Evolutionary conservation across 2,329 filamentous ascomycete species (phyloP), one percentile per base, ranked within the genome.

Genomic region (Penicillium psychrosexuale): DNA sequence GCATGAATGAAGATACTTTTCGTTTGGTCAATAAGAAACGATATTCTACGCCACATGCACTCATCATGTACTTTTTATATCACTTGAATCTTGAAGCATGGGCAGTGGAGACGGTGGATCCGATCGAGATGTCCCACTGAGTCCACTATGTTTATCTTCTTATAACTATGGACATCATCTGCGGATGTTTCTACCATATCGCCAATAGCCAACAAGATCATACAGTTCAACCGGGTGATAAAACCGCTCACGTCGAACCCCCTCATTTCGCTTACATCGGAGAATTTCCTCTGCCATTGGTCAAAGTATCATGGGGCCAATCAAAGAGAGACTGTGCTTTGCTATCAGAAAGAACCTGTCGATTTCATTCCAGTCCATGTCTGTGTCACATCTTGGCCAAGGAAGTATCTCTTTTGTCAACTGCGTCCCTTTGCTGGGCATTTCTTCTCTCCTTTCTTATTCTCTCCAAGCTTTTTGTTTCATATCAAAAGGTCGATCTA

Each of bases 191-290:
- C 3, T 11, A 22, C n/a, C 1, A 28, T 44, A 31, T 15, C 19
- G 15, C 24, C 3, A n/a, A n/a, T 11, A 6, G 22, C 13, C 5
- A 19, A 19, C 28, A 22, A 9, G 1, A 22, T 15, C 6, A 22
- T 22, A 3, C 27, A 27, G 13, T n/a, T n/a, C 24, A 17, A 15
- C 8, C 8, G 3, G 24, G 22, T 15, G 28, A 31, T 31, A 8
- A 30, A 30, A 8, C 28, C 30, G 40, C 46, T 39, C 34, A 33
- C 3, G 5, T 17, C 7, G 1, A 33, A 33, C 28, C 52, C 47
- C 52, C 40, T 54, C 52, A 39, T 51, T n/a, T 51, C 52, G 47
- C 34, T 51, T 54, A 51, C 13, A 22, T 0, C 39, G 47, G 47
- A 38, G n/a, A 44, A 28, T 54, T 33, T 33, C 8, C 12, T 17